Evolutionary conservation across 2,329 filamentous ascomycete genomes (phyloP), one percentile per base, ranked within the genome.

Genomic region (Gaeumannomyces tritici): DNA sequence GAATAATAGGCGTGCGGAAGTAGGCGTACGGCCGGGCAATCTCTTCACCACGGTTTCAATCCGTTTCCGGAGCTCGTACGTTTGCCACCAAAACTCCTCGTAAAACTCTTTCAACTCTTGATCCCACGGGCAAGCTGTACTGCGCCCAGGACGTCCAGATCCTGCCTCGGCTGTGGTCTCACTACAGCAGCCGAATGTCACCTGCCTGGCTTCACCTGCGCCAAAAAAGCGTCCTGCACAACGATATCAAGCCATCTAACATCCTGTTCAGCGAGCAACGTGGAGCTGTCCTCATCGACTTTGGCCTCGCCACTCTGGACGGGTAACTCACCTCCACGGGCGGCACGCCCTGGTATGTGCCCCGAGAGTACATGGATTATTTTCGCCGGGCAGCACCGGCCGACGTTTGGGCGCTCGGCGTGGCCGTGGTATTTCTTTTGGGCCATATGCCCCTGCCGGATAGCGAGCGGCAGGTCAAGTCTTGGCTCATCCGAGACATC

Each of bases 201-300:
- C 13, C n/a, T 21, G 58, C 58, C 3, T n/a, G 51, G 21, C 42
- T 47, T 15, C 28, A 60, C 12, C 33, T 60, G 13, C 58, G 42
- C 3, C 11, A 33, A 12, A 35, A 60, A 2, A 47, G 11, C n/a
- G 42, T 60, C 2, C n/a, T 60, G n/a, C 58, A 60, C 58, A 60
- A 60, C 58, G 58, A 54, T 24, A 60, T 60, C 24, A 60, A 60
- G 58, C 58, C 58, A 3, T n/a, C 33, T 4, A 60, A 60, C 21
- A 60, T 60, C 27, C 33, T 60, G 27, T 60, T 47, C 21, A 47
- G 33, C 42, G 33, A 35, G 58, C 8, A 4, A 7, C 58, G 58
- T 12, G 58, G 58, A n/a, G 58, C 58, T 2, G 58, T 60, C 5
- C 24, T 60, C 24, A 60, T 60, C 58, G 58, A 60, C 58, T 60